Evolutionary conservation across 495 filamentous ascomycete genomes (phyloP), one percentile per base, ranked within the genome.

Genomic region (Bombardia bombarda): DNA sequence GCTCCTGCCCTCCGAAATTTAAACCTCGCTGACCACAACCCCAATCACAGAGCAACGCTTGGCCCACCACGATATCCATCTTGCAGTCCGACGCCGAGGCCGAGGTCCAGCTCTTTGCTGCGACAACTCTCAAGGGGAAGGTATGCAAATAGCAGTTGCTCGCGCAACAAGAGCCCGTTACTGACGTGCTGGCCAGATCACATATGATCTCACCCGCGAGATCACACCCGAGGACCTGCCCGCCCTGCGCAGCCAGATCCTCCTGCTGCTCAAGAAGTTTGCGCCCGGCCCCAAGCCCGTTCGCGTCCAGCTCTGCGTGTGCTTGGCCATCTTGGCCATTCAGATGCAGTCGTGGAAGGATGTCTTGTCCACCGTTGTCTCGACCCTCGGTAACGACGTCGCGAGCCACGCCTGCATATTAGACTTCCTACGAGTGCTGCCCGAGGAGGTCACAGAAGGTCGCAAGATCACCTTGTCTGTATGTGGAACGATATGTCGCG

Each of bases 401-500:
- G 77, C 83, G 50, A 85, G 79, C 59, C 74, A 80, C 45, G 81
- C 90, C 40, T 90, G 85, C 59, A 83, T 96, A 51, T 67, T 99
- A 48, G 93, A 97, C 58, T 97, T 99, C 64, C 72, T 99, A 42
- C 88, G 82, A 58, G 89, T 99, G 55, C 78, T 99, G 35, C 92
- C 92, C 16, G 92, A 99, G 72, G 92, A 99, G 76, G 93, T 99
- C 61, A 97, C 87, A 38, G 92, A 97, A 72, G 92, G 93, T 65
- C 86, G 92, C 65, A 97, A 95, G 71, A 94, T 97, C 76, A 93
- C 86, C 74, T 75, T 99, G 66, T 87, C 85, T 73, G 90, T 95
- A 90, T 70, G 88, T 89, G 70, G 76, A 74, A 70, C 74, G 73
- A 76, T 56, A 61, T 57, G 57, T 67, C 67, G 58, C 65, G 63